Percentiles rank a stretch among this genome's conserved stretches.
phyloP scores from a whole-genome alignment of 176 grass and related monocot species.

The Themeda triandra region DNA sequence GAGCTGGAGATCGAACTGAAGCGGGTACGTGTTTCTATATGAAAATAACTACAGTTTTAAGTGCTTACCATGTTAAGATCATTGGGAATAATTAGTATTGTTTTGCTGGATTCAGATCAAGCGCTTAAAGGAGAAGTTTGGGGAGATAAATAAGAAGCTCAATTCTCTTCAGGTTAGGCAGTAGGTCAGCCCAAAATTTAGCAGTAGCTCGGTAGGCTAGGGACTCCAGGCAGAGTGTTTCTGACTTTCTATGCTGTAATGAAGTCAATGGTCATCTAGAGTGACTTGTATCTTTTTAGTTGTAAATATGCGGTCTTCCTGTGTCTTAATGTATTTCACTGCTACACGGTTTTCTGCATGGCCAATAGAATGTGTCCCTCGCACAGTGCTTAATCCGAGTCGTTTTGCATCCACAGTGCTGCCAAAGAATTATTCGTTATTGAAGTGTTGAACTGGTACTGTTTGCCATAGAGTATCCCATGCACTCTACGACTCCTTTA shows the following conservation, averaged over 20 bases:
- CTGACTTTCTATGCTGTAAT: not conserved
- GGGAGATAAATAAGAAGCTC: slow-evolving; percentile 80
- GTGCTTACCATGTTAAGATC: not conserved
- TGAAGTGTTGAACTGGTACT: not conserved
- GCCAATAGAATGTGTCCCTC: no score
- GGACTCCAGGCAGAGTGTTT: not conserved
- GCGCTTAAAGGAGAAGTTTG: slow-evolving; percentile 80
- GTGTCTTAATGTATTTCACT: not conserved
- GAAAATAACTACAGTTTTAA: not conserved
- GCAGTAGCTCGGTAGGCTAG: slow-evolving; percentile 17
- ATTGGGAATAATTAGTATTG: not conserved
- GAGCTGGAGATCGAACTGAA: slow-evolving; percentile 78
- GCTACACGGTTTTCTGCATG: not conserved
- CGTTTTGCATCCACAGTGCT: not conserved
- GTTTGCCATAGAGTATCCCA: not conserved
- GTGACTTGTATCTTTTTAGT: not conserved
- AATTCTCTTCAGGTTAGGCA: slow-evolving; percentile 42
- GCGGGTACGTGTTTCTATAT: slow-evolving; percentile 35
- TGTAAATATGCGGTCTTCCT: not conserved
- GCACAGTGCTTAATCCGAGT: no score
- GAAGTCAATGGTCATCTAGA: not conserved
- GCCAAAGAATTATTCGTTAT: not conserved
- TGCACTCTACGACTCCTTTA: slow-evolving; percentile 25
- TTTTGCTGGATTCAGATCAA: slow-evolving; percentile 59
- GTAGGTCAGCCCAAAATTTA: slow-evolving; percentile 5